phyloP scores from a whole-genome alignment of 257 asterid genomes.

The Solanum chmielewskii region DNA sequence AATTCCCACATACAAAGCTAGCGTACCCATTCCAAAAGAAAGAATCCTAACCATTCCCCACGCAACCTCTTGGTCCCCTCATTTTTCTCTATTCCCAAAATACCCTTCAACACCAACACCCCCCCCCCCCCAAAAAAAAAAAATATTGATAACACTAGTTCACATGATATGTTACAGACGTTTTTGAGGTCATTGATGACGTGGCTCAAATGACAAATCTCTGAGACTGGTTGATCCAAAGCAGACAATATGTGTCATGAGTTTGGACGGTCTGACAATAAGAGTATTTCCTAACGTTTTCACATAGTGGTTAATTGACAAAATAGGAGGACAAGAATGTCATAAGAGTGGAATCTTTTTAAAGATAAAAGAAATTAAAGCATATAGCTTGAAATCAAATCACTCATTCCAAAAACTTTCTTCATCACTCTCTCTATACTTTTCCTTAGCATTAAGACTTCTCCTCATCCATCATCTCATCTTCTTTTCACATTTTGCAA shows the following conservation, averaged over 20 bases:
- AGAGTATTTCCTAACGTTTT: background rate
- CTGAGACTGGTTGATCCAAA: rapidly evolving
- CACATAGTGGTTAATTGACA: background rate
- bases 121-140: background rate
- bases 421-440: conserved; percentile 18
- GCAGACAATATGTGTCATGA: background rate
- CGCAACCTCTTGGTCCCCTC: conserved; percentile 43
- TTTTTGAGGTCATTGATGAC: background rate
- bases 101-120: conserved; percentile 6
- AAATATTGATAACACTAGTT: background rate
- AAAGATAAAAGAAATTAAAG: conserved; percentile 9
- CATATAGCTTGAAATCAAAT: conserved; percentile 30
- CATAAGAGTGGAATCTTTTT: conserved; percentile 9
- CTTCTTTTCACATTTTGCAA: conserved; percentile 9
- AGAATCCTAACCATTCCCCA: conserved; percentile 48
- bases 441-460: conserved; percentile 47
- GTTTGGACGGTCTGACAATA: rapidly evolving
- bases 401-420: conserved; percentile 50
- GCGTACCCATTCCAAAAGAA: conserved; percentile 87
- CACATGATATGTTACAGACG: rapidly evolving
- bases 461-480: conserved; percentile 18
- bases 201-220: background rate
- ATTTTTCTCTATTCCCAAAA: conserved; percentile 6
- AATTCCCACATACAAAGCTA: conserved; percentile 28
- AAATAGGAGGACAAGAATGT: conserved; percentile 21